These are phyloP conservation scores for Parachaetomium inaequale DNA, from an alignment of 495 filamentous ascomycete species.

Conservation along the genomic window DNA sequence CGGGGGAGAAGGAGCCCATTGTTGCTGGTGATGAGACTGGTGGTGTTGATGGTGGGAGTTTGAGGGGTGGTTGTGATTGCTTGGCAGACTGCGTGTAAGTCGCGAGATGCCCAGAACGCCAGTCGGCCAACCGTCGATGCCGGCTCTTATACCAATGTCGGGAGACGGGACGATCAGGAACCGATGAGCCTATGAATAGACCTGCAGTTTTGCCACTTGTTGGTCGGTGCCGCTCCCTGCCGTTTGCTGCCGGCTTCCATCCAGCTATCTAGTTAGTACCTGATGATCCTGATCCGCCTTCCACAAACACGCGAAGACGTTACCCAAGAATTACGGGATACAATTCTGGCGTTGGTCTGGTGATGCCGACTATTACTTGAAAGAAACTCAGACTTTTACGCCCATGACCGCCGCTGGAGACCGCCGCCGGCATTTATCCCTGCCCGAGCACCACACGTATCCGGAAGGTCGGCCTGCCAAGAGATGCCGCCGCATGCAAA, in stretches of 20 bases:
- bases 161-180: slow-evolving; percentile 9
- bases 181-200: neutral
- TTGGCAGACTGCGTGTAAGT: neutral
- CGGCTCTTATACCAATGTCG: neutral
- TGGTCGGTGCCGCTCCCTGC: neutral
- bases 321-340: slow-evolving; percentile 13
- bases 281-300: neutral
- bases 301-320: neutral
- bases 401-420: slow-evolving; percentile 4
- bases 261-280: neutral
- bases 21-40: neutral
- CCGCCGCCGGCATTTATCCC: neutral
- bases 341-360: slow-evolving; percentile 9
- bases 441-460: neutral
- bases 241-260: neutral
- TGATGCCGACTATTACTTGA: slow-evolving; percentile 21
- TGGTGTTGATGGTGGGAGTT: neutral
- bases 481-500: neutral
- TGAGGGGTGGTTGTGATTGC: neutral
- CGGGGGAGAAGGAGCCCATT: slow-evolving; percentile 40
- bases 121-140: neutral
- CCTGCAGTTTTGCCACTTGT: too few species aligned
- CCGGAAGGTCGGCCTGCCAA: slow-evolving; percentile 15
- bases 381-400: slow-evolving; percentile 1
- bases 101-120: neutral